These are phyloP conservation scores for Aleurites moluccanus DNA, from an alignment of 441 rosid genomes.

Conservation along the genomic window DNA sequence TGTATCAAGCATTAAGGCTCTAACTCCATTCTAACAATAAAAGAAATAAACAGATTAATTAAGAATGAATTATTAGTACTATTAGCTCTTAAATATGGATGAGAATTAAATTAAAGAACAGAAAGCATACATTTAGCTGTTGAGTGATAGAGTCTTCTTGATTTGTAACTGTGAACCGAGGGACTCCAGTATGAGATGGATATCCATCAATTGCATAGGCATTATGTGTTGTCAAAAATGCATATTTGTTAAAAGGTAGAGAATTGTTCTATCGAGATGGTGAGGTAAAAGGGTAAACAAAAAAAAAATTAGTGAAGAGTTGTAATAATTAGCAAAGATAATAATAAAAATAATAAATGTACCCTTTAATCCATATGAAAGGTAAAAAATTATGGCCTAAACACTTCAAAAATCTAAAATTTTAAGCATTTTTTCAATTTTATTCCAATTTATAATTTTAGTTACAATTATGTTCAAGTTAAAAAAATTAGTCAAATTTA, in stretches of 20 bases:
- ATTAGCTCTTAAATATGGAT: background rate
- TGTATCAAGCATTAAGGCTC: conserved; percentile 80
- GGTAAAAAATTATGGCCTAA: too few relatives aligned
- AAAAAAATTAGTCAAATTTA: too few relatives aligned
- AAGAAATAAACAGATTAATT: background rate
- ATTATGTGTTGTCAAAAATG: conserved; percentile 78
- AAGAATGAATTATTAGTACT: background rate
- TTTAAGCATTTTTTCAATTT: too few relatives aligned
- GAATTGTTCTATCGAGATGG: conserved; percentile 57
- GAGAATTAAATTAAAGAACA: background rate
- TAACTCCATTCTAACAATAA: conserved; percentile 66
- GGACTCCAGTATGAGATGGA: conserved; percentile 45
- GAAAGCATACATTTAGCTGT: conserved; percentile 54
- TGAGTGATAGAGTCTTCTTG: conserved; percentile 71
- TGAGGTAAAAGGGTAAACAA: background rate
- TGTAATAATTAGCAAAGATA: too few relatives aligned
- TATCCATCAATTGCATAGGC: conserved; percentile 62
- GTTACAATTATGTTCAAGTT: too few relatives aligned
- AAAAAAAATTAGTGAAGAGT: background rate
- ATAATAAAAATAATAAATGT: background rate
- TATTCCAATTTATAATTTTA: too few relatives aligned
- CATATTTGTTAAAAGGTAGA: conserved; percentile 72
- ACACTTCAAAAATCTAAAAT: too few relatives aligned
- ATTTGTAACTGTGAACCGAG: conserved; percentile 56
- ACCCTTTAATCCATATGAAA: too few relatives aligned